Percentiles rank a stretch among this genome's conserved stretches.
These are phyloP conservation scores for Orbilia ellipsospora DNA, from an alignment of 2,329 filamentous ascomycete species.

Conservation along the genomic window DNA sequence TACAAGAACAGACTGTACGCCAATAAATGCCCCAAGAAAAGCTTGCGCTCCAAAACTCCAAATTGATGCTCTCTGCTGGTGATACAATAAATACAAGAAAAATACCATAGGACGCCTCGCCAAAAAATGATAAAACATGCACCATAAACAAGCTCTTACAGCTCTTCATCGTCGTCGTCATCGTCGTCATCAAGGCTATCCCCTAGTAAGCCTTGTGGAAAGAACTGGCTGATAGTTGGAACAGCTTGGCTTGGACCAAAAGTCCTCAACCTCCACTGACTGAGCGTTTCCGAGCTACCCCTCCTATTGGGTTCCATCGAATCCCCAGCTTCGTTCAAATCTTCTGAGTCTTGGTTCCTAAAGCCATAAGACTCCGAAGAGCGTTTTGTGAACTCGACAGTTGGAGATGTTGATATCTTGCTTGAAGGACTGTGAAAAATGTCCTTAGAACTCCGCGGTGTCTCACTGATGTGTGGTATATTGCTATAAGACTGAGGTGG, in stretches of 20 bases:
- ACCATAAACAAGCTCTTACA: conserved; percentile 17
- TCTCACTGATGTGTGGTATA: conserved; percentile 10
- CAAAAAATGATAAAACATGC: conserved; percentile 1
- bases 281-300: conserved; percentile 22
- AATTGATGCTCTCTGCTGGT: too few relatives aligned
- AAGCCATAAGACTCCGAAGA: conserved; percentile 13
- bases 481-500: conserved; percentile 33
- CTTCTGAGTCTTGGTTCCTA: conserved; percentile 7
- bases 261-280: conserved; percentile 49
- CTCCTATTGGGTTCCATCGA: background rate
- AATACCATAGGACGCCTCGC: too few relatives aligned
- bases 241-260: conserved; percentile 46
- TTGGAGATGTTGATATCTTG: conserved; percentile 33
- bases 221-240: conserved; percentile 46
- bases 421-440: conserved; percentile 28
- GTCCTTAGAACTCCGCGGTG: conserved; percentile 16
- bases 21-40: too few relatives aligned
- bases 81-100: too few relatives aligned
- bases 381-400: conserved; percentile 19
- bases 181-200: conserved; percentile 11
- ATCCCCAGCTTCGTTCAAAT: conserved; percentile 19
- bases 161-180: conserved; percentile 43
- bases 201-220: conserved; percentile 14
- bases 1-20: too few relatives aligned
- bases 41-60: too few relatives aligned